Evolutionary conservation across 441 rosid genomes (phyloP).

Genomic region (Dalechampia spathulata): DNA sequence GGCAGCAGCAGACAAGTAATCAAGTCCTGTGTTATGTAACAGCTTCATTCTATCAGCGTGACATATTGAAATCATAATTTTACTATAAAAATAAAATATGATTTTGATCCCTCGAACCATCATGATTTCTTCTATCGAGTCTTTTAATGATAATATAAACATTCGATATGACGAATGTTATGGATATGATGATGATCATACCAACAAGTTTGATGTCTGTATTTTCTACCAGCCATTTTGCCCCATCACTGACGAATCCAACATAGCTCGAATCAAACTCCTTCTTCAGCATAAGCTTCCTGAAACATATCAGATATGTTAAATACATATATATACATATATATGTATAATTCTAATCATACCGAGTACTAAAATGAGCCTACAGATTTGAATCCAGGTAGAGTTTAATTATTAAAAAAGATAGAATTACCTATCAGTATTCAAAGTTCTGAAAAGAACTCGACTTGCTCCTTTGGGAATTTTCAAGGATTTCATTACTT

Average conservation of each 20-base stretch:
- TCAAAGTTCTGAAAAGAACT: constrained; percentile 50
- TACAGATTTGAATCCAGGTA: no score
- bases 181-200: constrained; percentile 13
- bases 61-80: no score
- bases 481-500: constrained; percentile 43
- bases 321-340: no score
- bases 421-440: constrained; percentile 49
- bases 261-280: constrained; percentile 44
- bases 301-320: constrained; percentile 12
- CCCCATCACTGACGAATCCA: constrained; percentile 43
- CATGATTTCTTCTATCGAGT: no score
- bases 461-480: constrained; percentile 48
- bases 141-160: no score
- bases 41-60: no score
- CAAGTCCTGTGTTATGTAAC: constrained; percentile 31
- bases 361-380: no score
- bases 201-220: constrained; percentile 50
- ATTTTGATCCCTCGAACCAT: no score
- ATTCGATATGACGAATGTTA: no score
- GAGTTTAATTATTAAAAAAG: no score
- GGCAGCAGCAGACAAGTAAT: constrained; percentile 47
- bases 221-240: constrained; percentile 52
- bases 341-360: no score
- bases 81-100: no score
- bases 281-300: constrained; percentile 44